A percentile compares a stretch with the other conserved stretches of the same genome.
Conservation (phyloP, 2,329 filamentous ascomycete genomes). For the Xylariaceae sp. region DNA sequence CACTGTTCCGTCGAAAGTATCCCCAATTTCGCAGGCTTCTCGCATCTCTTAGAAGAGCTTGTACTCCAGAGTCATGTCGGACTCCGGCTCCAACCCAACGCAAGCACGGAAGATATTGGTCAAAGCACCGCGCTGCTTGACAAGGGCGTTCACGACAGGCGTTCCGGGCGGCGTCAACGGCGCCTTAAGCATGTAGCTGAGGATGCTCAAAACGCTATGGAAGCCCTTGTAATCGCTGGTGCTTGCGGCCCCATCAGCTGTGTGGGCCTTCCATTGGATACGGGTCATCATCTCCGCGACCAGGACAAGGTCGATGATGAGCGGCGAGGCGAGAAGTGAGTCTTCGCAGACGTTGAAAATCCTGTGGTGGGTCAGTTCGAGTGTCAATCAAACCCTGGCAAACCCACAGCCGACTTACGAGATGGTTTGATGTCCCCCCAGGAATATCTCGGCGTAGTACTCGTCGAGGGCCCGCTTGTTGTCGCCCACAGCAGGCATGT, state of each 20-base stretch:
- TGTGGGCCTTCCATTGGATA: conserved; percentile 80
- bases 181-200: conserved; percentile 99
- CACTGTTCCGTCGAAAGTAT: too few species aligned
- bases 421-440: conserved; percentile 98
- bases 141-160: conserved; percentile 91
- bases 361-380: conserved; percentile 47
- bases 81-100: conserved; percentile 94
- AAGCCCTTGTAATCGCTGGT: conserved; percentile 80
- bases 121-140: conserved; percentile 91
- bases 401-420: conserved; percentile 53
- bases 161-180: conserved; percentile 92
- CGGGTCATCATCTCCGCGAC: conserved; percentile 98
- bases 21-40: too few species aligned
- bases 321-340: conserved; percentile 88
- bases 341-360: conserved; percentile 99
- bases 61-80: conserved; percentile 98
- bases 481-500: conserved; percentile 98
- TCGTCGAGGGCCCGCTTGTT: conserved; percentile 99
- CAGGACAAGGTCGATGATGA: conserved; percentile 96
- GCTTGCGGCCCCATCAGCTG: conserved; percentile 51
- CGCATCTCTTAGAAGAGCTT: conserved; percentile 75
- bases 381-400: background rate
- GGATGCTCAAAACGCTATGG: conserved; percentile 93
- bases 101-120: conserved; percentile 99
- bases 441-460: conserved; percentile 99